These are phyloP conservation scores for Euphorbia celastroides DNA, from an alignment of 441 rosid genomes.

Conservation along the genomic window DNA sequence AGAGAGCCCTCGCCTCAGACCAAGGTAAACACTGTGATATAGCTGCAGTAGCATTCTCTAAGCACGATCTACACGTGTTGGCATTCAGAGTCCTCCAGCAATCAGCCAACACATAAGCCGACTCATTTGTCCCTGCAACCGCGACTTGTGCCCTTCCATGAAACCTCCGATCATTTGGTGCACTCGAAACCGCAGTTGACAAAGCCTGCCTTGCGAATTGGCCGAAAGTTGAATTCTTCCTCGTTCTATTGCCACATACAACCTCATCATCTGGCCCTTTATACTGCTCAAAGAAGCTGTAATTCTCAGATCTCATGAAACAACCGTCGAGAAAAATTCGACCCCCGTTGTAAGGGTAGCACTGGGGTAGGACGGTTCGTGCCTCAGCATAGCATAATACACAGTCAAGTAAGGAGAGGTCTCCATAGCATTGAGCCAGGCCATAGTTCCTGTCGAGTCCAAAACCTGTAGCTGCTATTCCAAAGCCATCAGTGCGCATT, in stretches of 20 bases:
- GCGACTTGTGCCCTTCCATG: conserved; percentile 34
- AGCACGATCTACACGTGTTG: conserved; percentile 62
- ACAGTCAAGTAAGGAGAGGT: conserved; percentile 72
- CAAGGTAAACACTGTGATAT: conserved; percentile 62
- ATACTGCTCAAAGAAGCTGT: conserved; percentile 44
- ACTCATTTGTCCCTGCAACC: conserved; percentile 35
- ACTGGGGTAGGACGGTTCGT: conserved; percentile 77
- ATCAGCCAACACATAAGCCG: conserved; percentile 62
- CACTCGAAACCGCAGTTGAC: conserved; percentile 33
- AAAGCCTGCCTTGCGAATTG: conserved; percentile 45
- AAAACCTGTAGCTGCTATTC: conserved; percentile 55
- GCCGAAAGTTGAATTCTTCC: conserved; percentile 31
- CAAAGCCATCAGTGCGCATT: conserved; percentile 51
- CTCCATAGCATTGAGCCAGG: conserved; percentile 88
- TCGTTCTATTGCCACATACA: conserved; percentile 22
- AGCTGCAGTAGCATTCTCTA: conserved; percentile 59
- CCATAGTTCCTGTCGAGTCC: conserved; percentile 72
- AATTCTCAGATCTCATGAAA: conserved; percentile 44
- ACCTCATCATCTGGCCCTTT: conserved; percentile 30
- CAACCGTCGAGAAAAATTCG: conserved; percentile 49
- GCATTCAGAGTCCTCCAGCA: conserved; percentile 76
- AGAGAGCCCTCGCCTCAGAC: conserved; percentile 79
- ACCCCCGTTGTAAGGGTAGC: conserved; percentile 56
- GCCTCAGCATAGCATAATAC: conserved; percentile 88
- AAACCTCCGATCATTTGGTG: conserved; percentile 43